Evolutionary conservation across 352 stramenopile species (phyloP).

Genomic region (Thalassiosira mediterranea): DNA sequence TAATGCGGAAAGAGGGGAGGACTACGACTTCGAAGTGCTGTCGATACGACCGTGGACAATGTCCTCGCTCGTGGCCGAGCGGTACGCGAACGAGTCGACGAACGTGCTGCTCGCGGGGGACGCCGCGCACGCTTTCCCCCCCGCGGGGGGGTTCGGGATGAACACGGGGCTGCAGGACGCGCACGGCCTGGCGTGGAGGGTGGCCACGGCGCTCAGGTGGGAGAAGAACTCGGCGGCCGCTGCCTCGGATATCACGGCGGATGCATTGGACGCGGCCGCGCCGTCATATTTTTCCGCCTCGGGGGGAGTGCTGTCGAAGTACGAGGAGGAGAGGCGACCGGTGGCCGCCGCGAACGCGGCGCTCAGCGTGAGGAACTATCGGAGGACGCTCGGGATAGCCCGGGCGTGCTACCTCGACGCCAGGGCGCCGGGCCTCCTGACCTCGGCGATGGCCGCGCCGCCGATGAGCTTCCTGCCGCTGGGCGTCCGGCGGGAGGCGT

Average conservation of each 20-base stretch:
- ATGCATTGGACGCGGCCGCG: no score
- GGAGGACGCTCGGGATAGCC: constrained; percentile 70
- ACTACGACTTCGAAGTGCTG: constrained; percentile 60
- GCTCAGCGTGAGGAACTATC: constrained; percentile 78
- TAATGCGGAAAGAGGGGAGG: not conserved
- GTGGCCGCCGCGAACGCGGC: constrained; percentile 75
- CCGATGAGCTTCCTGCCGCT: constrained; percentile 60
- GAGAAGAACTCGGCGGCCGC: constrained; percentile 9
- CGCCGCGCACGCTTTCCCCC: constrained; percentile 92
- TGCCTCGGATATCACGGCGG: not conserved
- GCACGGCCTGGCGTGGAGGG: constrained; percentile 92
- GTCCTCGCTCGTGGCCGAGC: constrained; percentile 89
- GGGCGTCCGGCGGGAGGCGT: constrained; percentile 47
- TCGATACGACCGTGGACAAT: constrained; percentile 88
- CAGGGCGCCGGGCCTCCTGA: constrained; percentile 62
- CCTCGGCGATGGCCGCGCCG: constrained; percentile 45
- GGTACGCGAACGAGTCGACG: constrained; percentile 73
- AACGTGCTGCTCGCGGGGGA: constrained; percentile 88
- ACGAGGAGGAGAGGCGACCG: constrained; percentile 64
- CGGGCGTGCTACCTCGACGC: constrained; percentile 77
- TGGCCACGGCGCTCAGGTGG: constrained; percentile 78
- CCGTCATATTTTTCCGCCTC: not conserved
- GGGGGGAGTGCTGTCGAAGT: constrained; percentile 35
- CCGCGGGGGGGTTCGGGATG: constrained; percentile 94
- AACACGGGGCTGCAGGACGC: constrained; percentile 92